Evolutionary conservation across 768 basidiomycete genomes (phyloP).

Genomic region (Pleurotus tuoliensis): DNA sequence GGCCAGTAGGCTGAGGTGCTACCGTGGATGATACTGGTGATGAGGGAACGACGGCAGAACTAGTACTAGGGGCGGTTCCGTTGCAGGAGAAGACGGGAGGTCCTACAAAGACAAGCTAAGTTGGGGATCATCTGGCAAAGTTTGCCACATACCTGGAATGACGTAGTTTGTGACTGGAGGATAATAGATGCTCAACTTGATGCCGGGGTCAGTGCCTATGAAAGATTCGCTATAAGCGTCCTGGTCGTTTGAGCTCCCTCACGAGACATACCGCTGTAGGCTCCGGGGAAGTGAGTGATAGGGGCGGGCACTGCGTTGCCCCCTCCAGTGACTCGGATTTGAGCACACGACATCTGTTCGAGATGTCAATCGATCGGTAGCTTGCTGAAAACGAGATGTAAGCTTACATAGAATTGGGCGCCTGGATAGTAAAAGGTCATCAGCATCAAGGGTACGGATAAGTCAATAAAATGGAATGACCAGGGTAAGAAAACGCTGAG

Average conservation of each 20-base stretch:
- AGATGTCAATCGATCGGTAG: background rate
- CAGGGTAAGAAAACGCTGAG: slow-evolving; percentile 1
- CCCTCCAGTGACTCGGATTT: background rate
- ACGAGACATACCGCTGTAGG: background rate
- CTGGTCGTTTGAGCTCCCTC: background rate
- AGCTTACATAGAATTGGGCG: slow-evolving; percentile 4
- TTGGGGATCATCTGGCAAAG: background rate
- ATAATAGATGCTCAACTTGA: background rate
- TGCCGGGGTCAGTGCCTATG: slow-evolving; percentile 5
- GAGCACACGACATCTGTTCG: background rate
- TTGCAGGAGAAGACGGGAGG: slow-evolving; percentile 1
- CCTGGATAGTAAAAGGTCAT: background rate
- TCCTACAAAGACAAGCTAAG: background rate
- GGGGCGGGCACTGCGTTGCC: background rate
- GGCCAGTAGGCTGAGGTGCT: background rate
- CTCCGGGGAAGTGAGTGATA: slow-evolving; percentile 1
- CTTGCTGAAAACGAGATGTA: too few species aligned
- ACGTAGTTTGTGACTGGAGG: slow-evolving; percentile 1
- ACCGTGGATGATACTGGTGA: background rate
- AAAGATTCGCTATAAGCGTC: background rate
- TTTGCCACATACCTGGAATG: background rate
- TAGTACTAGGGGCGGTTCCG: background rate
- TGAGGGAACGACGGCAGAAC: background rate
- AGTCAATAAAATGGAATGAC: background rate
- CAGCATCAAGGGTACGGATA: background rate